phyloP scores from a whole-genome alignment of 2,329 filamentous ascomycete species.

The Xylaria sp. region DNA sequence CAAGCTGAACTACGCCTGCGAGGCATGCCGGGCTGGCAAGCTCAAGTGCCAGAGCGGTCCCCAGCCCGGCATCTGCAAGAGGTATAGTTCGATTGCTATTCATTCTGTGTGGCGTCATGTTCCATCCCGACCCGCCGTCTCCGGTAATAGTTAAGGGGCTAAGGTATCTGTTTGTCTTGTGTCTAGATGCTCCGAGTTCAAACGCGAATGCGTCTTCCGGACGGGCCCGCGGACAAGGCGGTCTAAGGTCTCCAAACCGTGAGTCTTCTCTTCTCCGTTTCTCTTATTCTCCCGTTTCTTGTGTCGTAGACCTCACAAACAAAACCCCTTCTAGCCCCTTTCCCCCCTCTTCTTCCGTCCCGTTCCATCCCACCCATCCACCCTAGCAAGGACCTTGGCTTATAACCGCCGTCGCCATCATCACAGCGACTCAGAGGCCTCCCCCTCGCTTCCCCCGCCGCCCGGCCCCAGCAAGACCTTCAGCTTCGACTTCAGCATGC shows the following conservation, averaged over 20 bases:
- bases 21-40: conserved; percentile 57
- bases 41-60: conserved; percentile 54
- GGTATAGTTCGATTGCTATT: conserved; percentile 41
- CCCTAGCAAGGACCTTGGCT: conserved; percentile 1
- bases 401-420: conserved; percentile 4
- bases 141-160: background rate
- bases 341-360: background rate
- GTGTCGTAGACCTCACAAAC: background rate
- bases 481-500: conserved; percentile 55
- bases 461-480: conserved; percentile 53
- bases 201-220: conserved; percentile 56
- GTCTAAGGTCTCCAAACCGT: conserved; percentile 48
- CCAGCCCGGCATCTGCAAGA: conserved; percentile 53
- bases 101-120: background rate
- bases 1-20: conserved; percentile 52
- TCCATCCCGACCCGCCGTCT: background rate
- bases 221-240: conserved; percentile 54
- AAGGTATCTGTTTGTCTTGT: conserved; percentile 3
- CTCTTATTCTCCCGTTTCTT: conserved; percentile 11
- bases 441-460: conserved; percentile 39
- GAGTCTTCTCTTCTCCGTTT: conserved; percentile 29
- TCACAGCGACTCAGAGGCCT: conserved; percentile 25
- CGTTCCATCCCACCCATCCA: background rate
- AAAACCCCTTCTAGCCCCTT: background rate
- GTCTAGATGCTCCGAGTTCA: conserved; percentile 53